These are phyloP conservation scores for Apiotrichum montevideense DNA, from an alignment of 1,284 basidiomycete genomes.

Conservation along the genomic window DNA sequence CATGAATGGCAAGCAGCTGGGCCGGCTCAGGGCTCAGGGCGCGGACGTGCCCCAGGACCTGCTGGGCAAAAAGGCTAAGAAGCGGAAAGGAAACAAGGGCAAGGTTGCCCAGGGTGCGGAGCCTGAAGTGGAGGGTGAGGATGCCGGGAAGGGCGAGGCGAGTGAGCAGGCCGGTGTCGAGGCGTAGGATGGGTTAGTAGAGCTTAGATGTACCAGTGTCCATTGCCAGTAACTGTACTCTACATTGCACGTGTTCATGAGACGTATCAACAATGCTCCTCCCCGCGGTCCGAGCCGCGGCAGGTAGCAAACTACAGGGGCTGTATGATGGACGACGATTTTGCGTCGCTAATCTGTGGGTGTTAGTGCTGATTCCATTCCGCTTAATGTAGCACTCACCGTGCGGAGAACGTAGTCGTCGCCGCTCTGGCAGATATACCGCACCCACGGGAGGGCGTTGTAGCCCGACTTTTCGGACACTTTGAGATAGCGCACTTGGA, in stretches of 20 bases:
- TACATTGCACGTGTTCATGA: conserved; percentile 1
- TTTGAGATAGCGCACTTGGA: conserved; percentile 74
- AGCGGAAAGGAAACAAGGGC: not conserved
- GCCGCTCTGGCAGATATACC: conserved; percentile 80
- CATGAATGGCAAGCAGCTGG: conserved; percentile 35
- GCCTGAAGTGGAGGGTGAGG: not conserved
- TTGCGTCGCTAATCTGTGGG: conserved; percentile 36
- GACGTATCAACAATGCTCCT: not conserved
- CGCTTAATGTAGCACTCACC: conserved; percentile 9
- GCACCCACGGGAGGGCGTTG: conserved; percentile 53
- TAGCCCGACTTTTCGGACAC: conserved; percentile 98
- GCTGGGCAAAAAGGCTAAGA: conserved; percentile 15
- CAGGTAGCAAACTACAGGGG: conserved; percentile 25
- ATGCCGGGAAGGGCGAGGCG: not conserved
- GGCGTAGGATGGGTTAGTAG: not conserved
- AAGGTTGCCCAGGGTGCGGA: not conserved
- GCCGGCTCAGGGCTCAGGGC: conserved; percentile 40
- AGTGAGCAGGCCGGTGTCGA: not conserved
- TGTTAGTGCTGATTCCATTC: not conserved
- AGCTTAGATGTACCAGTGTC: not conserved
- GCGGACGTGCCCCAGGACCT: conserved; percentile 30
- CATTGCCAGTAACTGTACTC: too few species aligned
- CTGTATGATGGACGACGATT: conserved; percentile 40
- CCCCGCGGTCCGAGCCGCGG: too few species aligned
- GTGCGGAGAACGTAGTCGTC: conserved; percentile 68